Conservation (phyloP, 1,139 yeast species). For the Petasospora fabianii region DNA sequence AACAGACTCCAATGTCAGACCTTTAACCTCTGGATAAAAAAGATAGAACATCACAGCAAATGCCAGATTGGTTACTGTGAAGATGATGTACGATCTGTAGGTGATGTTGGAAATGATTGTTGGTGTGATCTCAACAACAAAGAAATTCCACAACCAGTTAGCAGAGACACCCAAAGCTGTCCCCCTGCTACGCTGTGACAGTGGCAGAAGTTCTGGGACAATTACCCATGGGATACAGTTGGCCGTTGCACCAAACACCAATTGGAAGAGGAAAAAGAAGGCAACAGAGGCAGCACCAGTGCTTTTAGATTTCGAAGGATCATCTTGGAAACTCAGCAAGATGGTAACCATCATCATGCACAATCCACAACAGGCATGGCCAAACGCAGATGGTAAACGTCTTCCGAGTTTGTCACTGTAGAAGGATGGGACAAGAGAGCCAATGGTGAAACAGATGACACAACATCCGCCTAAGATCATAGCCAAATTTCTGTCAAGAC, state of each 20-base stretch:
- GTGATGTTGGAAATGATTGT: conserved; percentile 39
- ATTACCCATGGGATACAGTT: conserved; percentile 38
- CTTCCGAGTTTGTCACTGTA: conserved; percentile 62
- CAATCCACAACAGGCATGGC: conserved; percentile 40
- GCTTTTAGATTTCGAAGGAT: conserved; percentile 21
- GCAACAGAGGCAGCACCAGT: conserved; percentile 53
- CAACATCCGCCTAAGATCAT: conserved; percentile 63
- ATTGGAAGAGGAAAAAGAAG: conserved; percentile 40
- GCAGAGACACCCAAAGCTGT: conserved; percentile 46
- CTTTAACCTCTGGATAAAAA: conserved; percentile 66
- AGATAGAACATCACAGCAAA: conserved; percentile 52
- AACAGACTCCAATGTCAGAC: conserved; percentile 53
- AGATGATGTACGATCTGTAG: conserved; percentile 41
- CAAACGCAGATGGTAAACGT: conserved; percentile 33
- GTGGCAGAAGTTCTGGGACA: conserved; percentile 43
- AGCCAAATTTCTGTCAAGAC: conserved; percentile 47
- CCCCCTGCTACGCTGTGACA: conserved; percentile 41
- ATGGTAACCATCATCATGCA: conserved; percentile 34
- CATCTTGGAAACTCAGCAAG: conserved; percentile 30
- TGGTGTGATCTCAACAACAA: conserved; percentile 39
- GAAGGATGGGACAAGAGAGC: conserved; percentile 62
- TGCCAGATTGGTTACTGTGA: conserved; percentile 39
- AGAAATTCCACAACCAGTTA: conserved; percentile 43
- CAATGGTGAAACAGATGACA: conserved; percentile 56
- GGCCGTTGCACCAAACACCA: conserved; percentile 35